Base-by-base conservation (phyloP, 495 filamentous ascomycete genomes). In the Xylona heveae region DNA sequence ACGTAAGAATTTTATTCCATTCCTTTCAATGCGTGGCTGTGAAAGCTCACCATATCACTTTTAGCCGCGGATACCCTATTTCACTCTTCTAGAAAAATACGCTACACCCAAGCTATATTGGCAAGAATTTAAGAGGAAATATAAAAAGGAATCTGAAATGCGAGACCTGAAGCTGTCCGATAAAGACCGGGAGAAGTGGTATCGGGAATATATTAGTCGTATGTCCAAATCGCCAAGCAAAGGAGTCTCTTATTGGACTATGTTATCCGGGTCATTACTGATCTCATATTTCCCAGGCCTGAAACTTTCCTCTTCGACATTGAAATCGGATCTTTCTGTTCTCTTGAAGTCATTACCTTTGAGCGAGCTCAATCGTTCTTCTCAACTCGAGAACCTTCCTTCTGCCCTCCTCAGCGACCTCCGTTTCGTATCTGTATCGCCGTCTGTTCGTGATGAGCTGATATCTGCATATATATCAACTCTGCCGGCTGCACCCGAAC, bases 71-170 rank as follows among this genome's bases (percentile, higher is more conserved):
- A 79, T 93, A 36, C 68, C 76, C 17, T 97, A 83, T 48, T 52
- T 94, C 37, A 67, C 64, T 0, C 82, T 97, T 40, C 57, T 97
- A 14, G 68, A 83, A 35, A 68, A 74, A 38, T 58, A 75, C 35
- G 82, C 81, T 1, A 85, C 73, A 0, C 74, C 78, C 1, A 94
- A 93, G 53, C 57, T 95, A 7, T 97, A 90, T 51, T 97, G 88
- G 88, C 71, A 78, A 0, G 88, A 97, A 46, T 97, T 97, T 49
- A 79, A 79, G 39, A 64, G 85, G 19, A 95, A 93, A 44, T 88
- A 72, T 42, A 74, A 73, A 37, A 82, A 75, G 38, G 81, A 85
- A 35, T 46, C 64, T 0, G 68, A 70, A 32, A 90, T 95, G 84
- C 72, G 68, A 30, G 74, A 84, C 39, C 47, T 66, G 5, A 66